Base-by-base conservation (phyloP, 768 basidiomycete genomes). In the Dioszegia hungarica region DNA sequence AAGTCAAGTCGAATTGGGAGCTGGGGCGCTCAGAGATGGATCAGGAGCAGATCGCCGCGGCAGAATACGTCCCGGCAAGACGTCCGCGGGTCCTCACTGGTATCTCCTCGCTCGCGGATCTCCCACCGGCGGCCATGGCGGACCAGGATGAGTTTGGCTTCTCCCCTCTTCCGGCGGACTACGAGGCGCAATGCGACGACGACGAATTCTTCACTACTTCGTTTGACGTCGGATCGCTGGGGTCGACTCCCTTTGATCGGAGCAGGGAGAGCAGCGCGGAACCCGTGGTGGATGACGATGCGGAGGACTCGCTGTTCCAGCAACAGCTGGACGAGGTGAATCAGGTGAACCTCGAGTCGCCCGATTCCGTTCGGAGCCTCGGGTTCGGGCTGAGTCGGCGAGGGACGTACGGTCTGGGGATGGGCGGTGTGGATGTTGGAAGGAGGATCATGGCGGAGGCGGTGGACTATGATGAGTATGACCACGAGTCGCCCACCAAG, bases 91-190 rank as follows among this genome's bases (percentile, higher is more conserved):
- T 38, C n/a, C 17, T 25, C 5, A n/a, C 49, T 6, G 49, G 24
- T 38, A 36, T 38, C 24, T 10, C 27, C 34, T 15, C 31, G 22
- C 34, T 36, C 20, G 34, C 27, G 49, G 43, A 20, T 39, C 60
- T 39, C 40, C 57, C 34, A 27, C 62, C 33, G 19, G 45, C 14
- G 41, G 37, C 11, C 2, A 62, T 66, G 2, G n/a, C n/a, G n/a
- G 67, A 71, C 51, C 62, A 68, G 22, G 49, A 51, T 20, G 66
- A 56, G 27, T 70, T 58, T 39, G 70, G 67, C 8, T 71, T 68
- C 45, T 61, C 55, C 22, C 66, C 66, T 20, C 49, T 72, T 19
- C 70, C 70, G 5, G 61, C 60, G 4, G 67, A 72, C 44, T 72
- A 72, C 54, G 70, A 72, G 39, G 64, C 39, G 24, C 60, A 65